Percentiles rank a stretch among this genome's conserved stretches.
Conservation (phyloP, 192 early-diverging fungal species). For the Gryganskiella cystojenkinii region DNA sequence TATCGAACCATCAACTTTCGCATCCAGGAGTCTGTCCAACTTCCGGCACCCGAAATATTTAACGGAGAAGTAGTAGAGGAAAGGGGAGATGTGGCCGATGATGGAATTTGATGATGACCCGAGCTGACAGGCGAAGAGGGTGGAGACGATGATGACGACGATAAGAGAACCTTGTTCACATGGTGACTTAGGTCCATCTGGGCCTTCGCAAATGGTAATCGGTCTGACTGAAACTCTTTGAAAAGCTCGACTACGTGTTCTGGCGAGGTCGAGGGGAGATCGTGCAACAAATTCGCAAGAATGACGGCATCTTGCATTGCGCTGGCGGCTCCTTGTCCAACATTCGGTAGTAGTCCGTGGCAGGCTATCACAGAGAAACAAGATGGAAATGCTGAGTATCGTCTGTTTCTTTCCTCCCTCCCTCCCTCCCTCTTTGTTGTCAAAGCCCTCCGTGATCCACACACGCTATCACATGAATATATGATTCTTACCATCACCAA, state of each 20-base stretch:
- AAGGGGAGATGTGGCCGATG: background rate
- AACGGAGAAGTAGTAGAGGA: background rate
- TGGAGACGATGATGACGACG: no score
- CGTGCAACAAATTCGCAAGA: conserved; percentile 25
- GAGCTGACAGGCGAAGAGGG: background rate
- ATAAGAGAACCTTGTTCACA: conserved; percentile 3
- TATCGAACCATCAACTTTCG: conserved; percentile 24
- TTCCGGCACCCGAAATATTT: conserved; percentile 1
- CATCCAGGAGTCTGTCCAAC: conserved; percentile 27
- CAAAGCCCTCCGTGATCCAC: background rate
- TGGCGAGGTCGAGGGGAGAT: conserved; percentile 11
- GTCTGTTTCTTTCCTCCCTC: no score
- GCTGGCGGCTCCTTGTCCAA: conserved; percentile 4
- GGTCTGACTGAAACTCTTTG: conserved; percentile 35
- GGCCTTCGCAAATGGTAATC: conserved; percentile 16
- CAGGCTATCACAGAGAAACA: conserved; percentile 13
- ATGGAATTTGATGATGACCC: background rate
- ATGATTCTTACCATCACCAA: conserved; percentile 13
- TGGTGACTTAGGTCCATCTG: conserved; percentile 24
- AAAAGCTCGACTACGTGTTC: conserved; percentile 20
- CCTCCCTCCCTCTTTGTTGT: no score
- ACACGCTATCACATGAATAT: background rate
- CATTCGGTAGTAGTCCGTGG: background rate
- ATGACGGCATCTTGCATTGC: conserved; percentile 18
- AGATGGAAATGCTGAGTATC: background rate